A percentile compares a stretch with the other conserved stretches of the same genome.
These are phyloP conservation scores for Fusarium pininemorale DNA, from an alignment of 2,329 filamentous ascomycete species.

Conservation along the genomic window DNA sequence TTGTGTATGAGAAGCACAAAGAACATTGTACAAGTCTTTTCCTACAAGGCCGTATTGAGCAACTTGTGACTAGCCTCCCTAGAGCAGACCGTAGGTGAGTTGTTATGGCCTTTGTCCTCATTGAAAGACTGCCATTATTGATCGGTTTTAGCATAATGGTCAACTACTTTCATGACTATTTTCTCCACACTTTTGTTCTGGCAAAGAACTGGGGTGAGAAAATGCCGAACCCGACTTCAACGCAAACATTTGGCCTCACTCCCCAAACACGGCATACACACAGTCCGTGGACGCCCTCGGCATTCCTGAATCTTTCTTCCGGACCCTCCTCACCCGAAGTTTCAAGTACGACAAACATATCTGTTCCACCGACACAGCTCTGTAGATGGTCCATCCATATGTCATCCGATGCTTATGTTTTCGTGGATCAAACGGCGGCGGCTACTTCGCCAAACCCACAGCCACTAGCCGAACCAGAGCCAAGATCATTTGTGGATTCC, in stretches of 20 bases:
- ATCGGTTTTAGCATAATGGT: neutral
- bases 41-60: neutral
- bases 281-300: neutral
- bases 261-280: neutral
- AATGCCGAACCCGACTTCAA: neutral
- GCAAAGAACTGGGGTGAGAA: neutral
- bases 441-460: neutral
- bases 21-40: neutral
- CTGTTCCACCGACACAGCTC: neutral
- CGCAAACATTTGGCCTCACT: neutral
- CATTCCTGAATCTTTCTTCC: neutral
- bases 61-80: neutral
- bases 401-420: too few species aligned
- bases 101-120: neutral
- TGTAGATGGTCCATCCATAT: neutral
- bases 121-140: neutral
- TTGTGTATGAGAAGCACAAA: neutral
- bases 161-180: neutral
- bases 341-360: neutral
- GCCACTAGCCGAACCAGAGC: neutral
- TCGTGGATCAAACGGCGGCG: neutral
- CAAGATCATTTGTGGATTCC: rapidly evolving
- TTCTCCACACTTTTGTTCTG: neutral
- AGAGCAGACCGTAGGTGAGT: neutral
- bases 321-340: neutral